Evolutionary conservation across 2,329 filamentous ascomycete genomes (phyloP).

Genomic region (Fusarium concolor): DNA sequence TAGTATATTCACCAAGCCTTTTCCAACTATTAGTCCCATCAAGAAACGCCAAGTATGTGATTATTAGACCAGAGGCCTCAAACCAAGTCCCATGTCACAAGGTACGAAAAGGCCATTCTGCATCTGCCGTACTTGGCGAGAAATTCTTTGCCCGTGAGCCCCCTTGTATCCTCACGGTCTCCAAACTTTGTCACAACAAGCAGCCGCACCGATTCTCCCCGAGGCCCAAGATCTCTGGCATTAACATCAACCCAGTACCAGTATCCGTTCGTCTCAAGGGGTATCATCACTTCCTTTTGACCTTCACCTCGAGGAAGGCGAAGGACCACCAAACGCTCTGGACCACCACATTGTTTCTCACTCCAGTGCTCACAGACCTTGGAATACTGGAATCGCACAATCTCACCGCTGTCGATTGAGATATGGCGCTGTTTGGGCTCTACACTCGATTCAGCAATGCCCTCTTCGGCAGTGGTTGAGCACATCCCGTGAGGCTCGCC

Average conservation of each 20-base stretch:
- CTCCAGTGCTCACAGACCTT: conserved; percentile 87
- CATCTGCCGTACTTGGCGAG: conserved; percentile 57
- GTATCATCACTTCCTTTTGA: conserved; percentile 73
- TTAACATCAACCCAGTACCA: conserved; percentile 86
- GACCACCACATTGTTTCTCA: conserved; percentile 74
- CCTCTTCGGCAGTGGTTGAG: conserved; percentile 60
- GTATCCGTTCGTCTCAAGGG: conserved; percentile 81
- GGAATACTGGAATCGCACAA: conserved; percentile 82
- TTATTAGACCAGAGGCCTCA: conserved; percentile 33
- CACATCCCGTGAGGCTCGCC: conserved; percentile 63
- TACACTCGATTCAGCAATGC: conserved; percentile 68
- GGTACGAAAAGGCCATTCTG: conserved; percentile 58
- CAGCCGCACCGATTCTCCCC: conserved; percentile 75
- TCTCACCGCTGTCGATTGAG: conserved; percentile 64
- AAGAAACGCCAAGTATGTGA: conserved; percentile 20
- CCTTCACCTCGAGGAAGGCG: conserved; percentile 75
- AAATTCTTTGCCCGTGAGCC: conserved; percentile 62
- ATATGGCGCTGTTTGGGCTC: conserved; percentile 66
- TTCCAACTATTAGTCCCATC: background rate
- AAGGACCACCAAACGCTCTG: conserved; percentile 76
- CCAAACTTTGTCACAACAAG: conserved; percentile 67
- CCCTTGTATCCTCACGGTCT: conserved; percentile 61
- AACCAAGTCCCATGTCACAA: conserved; percentile 64
- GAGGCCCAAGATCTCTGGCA: conserved; percentile 71
- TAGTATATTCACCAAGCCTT: conserved; percentile 8